Evolutionary conservation across 345 rosid genomes (phyloP).

Genomic region (Pistacia atlantica): DNA sequence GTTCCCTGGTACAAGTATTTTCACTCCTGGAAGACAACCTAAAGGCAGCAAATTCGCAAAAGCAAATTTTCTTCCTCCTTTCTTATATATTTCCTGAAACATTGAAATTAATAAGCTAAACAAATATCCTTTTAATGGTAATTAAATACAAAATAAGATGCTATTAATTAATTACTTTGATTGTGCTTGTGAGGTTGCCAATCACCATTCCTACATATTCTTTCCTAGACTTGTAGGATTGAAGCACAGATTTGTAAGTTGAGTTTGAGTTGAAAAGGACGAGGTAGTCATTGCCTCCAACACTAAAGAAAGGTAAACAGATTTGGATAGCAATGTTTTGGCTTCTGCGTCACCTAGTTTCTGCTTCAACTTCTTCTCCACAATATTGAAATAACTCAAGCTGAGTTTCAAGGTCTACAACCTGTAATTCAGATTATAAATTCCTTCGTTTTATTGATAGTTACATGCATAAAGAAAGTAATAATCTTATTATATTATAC

Average conservation of each 20-base stretch:
- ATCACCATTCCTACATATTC: conserved; percentile 32
- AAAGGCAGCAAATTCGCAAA: not conserved
- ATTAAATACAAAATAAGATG: not conserved
- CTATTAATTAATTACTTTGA: not conserved
- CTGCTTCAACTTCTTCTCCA: conserved; percentile 8
- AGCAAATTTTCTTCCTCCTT: conserved; percentile 21
- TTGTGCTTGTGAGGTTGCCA: not conserved
- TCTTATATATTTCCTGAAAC: conserved; percentile 2
- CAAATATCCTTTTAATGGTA: not conserved
- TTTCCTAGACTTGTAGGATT: not conserved
- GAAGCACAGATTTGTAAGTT: not conserved
- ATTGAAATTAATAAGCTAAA: not conserved
- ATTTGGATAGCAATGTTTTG: conserved; percentile 1
- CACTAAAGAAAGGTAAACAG: not conserved
- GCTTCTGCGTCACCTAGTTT: conserved; percentile 20
- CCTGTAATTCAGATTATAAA: not conserved
- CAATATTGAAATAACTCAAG: conserved; percentile 14
- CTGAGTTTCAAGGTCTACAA: conserved; percentile 20
- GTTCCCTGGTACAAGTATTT: not conserved
- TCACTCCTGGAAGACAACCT: conserved; percentile 19
- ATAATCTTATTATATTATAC: not conserved
- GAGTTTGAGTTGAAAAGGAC: not conserved
- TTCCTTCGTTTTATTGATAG: too few species aligned
- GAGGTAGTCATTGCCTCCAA: not conserved
- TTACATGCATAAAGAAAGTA: too few species aligned